Base-by-base conservation (phyloP, 148 eudicot genomes). In the Simmondsia chinensis region DNA sequence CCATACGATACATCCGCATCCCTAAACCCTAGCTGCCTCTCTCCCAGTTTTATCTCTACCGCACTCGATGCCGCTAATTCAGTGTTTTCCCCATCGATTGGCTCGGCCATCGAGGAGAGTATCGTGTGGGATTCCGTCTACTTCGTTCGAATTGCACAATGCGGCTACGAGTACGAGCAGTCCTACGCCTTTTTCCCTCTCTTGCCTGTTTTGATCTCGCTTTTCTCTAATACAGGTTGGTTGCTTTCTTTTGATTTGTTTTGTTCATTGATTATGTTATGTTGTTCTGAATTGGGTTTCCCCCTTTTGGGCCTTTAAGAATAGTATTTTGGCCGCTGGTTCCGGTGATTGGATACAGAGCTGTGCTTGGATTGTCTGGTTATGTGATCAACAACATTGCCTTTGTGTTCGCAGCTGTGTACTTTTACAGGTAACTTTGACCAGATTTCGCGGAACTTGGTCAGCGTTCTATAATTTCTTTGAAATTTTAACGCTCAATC, bases 141-240 rank as follows among this genome's bases (percentile, higher is more conserved):
- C 42, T 79, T 85, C 26, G 64, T 72, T 5, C 83, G 95, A 2
- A 74, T 76, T 14, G 91, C 94, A 0, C 39, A 83, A 46, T 88
- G 94, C 7, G 96, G 94, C 6, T 88, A 88, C 40, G 96, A 89
- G 54, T 89, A 89, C 43, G 97, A 89, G 51, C 97, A 89, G 61
- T 42, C 66, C 48, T 89, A 84, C 29, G 97, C 97, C n/a, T 89
- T 89, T 39, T 67, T 85, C 44, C 97, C 97, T 13, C 69, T 89
- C 12, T 68, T 85, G 21, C 97, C 97, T 1, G 20, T 74, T 14
- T 39, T 61, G 48, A 69, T 79, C 9, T 61, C 63, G 9, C 19
- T 74, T 12, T 4, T 85, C 1, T 73, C 95, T 2, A 51, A 49
- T 30, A 56, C 95, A 61, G 91, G 91, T 85, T 16, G 1, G 22